A percentile compares a stretch with the other conserved stretches of the same genome.
These are phyloP conservation scores for Phaeolepiota aurea DNA, from an alignment of 768 basidiomycete species.

Conservation along the genomic window DNA sequence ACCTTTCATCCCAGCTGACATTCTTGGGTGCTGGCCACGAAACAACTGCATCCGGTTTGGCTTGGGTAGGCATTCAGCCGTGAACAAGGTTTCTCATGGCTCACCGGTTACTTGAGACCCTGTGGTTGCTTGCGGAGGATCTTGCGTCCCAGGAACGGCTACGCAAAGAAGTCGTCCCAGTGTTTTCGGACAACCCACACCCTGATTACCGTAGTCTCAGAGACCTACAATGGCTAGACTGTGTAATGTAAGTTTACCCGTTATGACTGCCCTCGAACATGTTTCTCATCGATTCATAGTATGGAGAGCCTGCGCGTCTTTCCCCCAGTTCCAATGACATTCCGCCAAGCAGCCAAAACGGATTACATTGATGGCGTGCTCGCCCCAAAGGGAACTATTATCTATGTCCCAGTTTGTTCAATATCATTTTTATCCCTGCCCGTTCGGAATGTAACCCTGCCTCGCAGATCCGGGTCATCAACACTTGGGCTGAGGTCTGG, in stretches of 20 bases:
- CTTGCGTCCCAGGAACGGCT: slow-evolving; percentile 39
- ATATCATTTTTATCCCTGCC: no score
- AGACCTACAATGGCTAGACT: slow-evolving; percentile 29
- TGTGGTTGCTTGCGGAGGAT: slow-evolving; percentile 47
- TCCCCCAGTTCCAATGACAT: slow-evolving; percentile 31
- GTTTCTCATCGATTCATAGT: slow-evolving; percentile 10
- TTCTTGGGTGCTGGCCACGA: slow-evolving; percentile 40
- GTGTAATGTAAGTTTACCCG: slow-evolving; percentile 23
- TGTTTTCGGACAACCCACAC: slow-evolving; percentile 21
- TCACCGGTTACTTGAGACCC: slow-evolving; percentile 22
- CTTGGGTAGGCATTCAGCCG: slow-evolving; percentile 28
- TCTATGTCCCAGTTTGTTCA: slow-evolving; percentile 29
- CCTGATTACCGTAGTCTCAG: slow-evolving; percentile 32
- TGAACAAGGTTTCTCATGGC: not conserved
- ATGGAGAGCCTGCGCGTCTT: slow-evolving; percentile 32
- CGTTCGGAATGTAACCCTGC: no score
- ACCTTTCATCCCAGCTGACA: slow-evolving; percentile 23
- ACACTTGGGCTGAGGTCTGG: slow-evolving; percentile 42
- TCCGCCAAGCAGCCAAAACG: slow-evolving; percentile 27
- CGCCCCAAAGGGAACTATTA: slow-evolving; percentile 33
- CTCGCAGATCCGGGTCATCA: slow-evolving; percentile 41
- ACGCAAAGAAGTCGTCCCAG: slow-evolving; percentile 40
- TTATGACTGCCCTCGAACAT: not conserved
- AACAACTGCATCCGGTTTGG: slow-evolving; percentile 37
- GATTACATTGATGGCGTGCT: slow-evolving; percentile 31